Percentiles rank a stretch among this genome's conserved stretches.
These are phyloP conservation scores for Coemansia pectinata DNA, from an alignment of 192 early-diverging fungal genomes.

Conservation along the genomic window DNA sequence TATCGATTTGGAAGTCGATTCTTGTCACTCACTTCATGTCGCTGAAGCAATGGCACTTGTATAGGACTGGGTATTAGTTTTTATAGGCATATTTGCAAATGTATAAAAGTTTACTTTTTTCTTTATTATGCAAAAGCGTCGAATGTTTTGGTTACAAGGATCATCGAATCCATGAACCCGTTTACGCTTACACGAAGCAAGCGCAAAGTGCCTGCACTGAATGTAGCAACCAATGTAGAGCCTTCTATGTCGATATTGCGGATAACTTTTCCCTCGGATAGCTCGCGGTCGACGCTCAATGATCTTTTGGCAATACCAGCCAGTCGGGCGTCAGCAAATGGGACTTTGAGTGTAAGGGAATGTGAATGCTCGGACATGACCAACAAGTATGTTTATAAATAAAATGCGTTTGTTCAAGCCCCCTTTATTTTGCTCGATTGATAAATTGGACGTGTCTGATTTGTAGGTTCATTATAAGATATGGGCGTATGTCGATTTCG, in stretches of 20 bases:
- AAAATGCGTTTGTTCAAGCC: background rate
- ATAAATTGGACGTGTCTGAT: background rate
- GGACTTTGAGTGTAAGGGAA: slow-evolving; percentile 23
- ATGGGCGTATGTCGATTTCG: background rate
- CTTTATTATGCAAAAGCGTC: slow-evolving; percentile 25
- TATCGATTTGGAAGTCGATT: slow-evolving; percentile 42
- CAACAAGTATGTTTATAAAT: background rate
- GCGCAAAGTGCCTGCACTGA: slow-evolving; percentile 21
- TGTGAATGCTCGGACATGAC: slow-evolving; percentile 25
- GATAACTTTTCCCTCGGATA: slow-evolving; percentile 32
- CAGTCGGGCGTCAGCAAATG: slow-evolving; percentile 20
- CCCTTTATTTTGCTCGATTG: background rate
- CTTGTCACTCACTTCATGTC: slow-evolving; percentile 50
- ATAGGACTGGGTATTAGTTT: slow-evolving; percentile 8
- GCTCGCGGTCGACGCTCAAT: slow-evolving; percentile 32
- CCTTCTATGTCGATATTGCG: slow-evolving; percentile 6
- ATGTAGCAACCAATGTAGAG: slow-evolving; percentile 19
- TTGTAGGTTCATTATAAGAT: background rate
- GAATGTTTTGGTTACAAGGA: slow-evolving; percentile 43
- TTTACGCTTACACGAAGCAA: slow-evolving; percentile 47
- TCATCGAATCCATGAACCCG: slow-evolving; percentile 53
- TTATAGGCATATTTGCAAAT: background rate
- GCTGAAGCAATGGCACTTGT: slow-evolving; percentile 37
- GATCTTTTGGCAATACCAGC: slow-evolving; percentile 36
- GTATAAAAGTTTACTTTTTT: background rate